Base-by-base conservation (phyloP, 2,329 filamentous ascomycete genomes). In the Sphaerulina populicola region DNA sequence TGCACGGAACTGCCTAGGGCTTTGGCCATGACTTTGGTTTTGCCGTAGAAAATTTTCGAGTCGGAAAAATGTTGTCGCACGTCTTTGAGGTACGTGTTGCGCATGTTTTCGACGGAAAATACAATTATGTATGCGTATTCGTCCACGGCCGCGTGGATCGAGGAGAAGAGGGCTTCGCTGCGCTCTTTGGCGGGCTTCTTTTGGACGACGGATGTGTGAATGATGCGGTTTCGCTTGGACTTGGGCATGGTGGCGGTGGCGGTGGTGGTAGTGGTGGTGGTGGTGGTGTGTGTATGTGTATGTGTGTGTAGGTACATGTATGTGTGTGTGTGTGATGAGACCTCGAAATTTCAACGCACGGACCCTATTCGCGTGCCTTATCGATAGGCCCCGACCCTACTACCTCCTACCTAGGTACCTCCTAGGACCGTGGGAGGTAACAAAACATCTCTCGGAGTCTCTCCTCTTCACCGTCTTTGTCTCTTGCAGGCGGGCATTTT, bases 1-100 rank as follows among this genome's bases (percentile, higher is more conserved):
- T 65, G 63, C 60, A 82, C 77, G 48, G 77, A 83, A 58, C 80
- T 79, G 66, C 93, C 93, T 23, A 98, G 85, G 51, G 93, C 90
- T 73, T 93, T 91, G 63, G 87, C 83, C 89, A 97, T 97, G 70
- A 98, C 90, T 74, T 97, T 97, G 54, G 91, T 97, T 77, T 97
- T 98, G 74, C 91, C 93, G 72, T 96, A 97, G 81, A 97, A 97
- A 69, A 98, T 76, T 63, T 90, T 81, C 75, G 86, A 86, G 74
- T 96, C 89, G 46, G 77, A 77, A 44, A 96, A 83, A 64, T 95
- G 85, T 60, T 82, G 80, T 62, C 91, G 83, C 62, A 97, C 87
- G 64, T 88, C 82, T 75, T 96, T 95, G 65, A 97, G 75, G 71
- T 95, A 90, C 62, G 84, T 94, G 75, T 98, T 98, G 69, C 93